These are phyloP conservation scores for Amoeboaphelidium occidentale DNA, from an alignment of 371 early-diverging fungal genomes.

Conservation along the genomic window DNA sequence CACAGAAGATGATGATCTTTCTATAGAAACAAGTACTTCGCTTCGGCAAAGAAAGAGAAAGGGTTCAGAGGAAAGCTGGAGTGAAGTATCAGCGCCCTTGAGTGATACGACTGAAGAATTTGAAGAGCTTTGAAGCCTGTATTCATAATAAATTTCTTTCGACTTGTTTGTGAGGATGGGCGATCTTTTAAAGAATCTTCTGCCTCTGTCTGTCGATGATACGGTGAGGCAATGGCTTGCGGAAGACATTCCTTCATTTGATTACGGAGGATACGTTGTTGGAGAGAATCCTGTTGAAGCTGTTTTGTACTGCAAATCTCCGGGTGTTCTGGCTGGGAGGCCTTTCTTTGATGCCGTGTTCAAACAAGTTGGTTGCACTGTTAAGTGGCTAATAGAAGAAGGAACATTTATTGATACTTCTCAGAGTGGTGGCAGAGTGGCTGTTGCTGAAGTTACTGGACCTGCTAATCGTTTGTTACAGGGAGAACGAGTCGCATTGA, in stretches of 20 bases:
- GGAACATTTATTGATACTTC: conserved; percentile 16
- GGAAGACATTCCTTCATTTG: conserved; percentile 89
- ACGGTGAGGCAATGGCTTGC: conserved; percentile 67
- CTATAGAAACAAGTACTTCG: too few species aligned
- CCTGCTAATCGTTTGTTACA: conserved; percentile 56
- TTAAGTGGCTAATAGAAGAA: conserved; percentile 58
- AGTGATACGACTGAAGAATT: too few species aligned
- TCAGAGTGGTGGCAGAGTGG: conserved; percentile 21
- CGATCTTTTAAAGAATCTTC: too few species aligned
- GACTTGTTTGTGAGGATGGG: too few species aligned
- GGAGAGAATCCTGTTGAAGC: conserved; percentile 64
- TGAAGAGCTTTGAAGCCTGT: too few species aligned
- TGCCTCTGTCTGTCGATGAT: too few species aligned
- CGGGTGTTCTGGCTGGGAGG: conserved; percentile 76
- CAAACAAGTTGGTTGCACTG: conserved; percentile 62
- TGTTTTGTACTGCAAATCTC: conserved; percentile 60
- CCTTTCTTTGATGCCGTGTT: conserved; percentile 91
- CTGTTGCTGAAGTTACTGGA: conserved; percentile 60
- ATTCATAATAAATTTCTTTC: too few species aligned
- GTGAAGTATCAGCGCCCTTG: too few species aligned
- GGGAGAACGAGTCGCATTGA: conserved; percentile 83
- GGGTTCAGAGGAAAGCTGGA: too few species aligned
- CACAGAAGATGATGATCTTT: too few species aligned
- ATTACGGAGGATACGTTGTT: conserved; percentile 89
- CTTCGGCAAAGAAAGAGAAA: too few species aligned